Conservation (phyloP, 2,329 filamentous ascomycete species). For the Metarhizium robertsii region DNA sequence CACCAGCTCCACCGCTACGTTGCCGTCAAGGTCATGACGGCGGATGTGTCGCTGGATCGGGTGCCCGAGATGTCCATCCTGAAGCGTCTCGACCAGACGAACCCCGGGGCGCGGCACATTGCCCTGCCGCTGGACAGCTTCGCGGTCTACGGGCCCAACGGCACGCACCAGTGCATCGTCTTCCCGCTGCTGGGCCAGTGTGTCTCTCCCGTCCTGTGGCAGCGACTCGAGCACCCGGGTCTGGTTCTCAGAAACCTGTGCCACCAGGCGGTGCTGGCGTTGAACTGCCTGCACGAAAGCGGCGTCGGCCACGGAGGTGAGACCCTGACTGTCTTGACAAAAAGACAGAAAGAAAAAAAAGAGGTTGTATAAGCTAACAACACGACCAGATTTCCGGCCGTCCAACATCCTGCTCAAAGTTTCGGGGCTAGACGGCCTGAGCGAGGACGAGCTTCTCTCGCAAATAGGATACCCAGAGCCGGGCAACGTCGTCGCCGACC, state of each 20-base stretch:
- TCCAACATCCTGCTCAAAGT: slow-evolving; percentile 18
- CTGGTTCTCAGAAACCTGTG: slow-evolving; percentile 10
- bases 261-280: slow-evolving; percentile 11
- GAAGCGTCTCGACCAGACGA: background rate
- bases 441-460: slow-evolving; percentile 12
- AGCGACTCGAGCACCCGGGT: slow-evolving; percentile 3
- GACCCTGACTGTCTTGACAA: too few species aligned
- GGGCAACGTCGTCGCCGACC: slow-evolving; percentile 3
- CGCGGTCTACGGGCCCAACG: slow-evolving; percentile 15
- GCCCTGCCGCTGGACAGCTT: slow-evolving; percentile 15
- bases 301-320: slow-evolving; percentile 21
- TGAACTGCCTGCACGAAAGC: slow-evolving; percentile 17
- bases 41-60: slow-evolving; percentile 7
- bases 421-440: slow-evolving; percentile 11
- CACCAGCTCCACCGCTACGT: slow-evolving; percentile 17
- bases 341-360: too few species aligned
- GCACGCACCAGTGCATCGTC: slow-evolving; percentile 16
- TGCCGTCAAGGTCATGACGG: slow-evolving; percentile 22
- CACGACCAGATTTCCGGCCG: slow-evolving; percentile 15
- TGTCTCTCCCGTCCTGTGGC: slow-evolving; percentile 9
- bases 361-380: background rate
- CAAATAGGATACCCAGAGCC: slow-evolving; percentile 9
- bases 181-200: slow-evolving; percentile 17
- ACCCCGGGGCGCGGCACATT: slow-evolving; percentile 2
- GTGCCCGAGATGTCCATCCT: slow-evolving; percentile 2